Percentiles rank a stretch among this genome's conserved stretches.
Conservation (phyloP, 2,329 filamentous ascomycete genomes). For the Zasmidium angulare region DNA sequence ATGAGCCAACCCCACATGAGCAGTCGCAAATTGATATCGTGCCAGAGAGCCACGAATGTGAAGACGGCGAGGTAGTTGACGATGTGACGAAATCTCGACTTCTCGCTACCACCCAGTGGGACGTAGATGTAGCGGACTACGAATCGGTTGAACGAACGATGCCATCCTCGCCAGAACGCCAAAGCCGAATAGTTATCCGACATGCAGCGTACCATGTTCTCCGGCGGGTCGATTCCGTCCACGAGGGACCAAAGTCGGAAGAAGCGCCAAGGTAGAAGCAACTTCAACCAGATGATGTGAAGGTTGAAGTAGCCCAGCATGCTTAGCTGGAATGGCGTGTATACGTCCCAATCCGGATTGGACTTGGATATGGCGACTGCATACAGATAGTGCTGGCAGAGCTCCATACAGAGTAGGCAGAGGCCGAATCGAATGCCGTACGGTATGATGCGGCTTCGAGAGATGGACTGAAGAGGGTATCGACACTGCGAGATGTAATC, state of each 20-base stretch:
- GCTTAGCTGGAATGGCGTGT: constrained; percentile 82
- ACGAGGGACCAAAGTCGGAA: constrained; percentile 94
- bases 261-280: constrained; percentile 95
- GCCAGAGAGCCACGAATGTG: constrained; percentile 96
- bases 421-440: constrained; percentile 83
- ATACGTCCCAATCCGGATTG: constrained; percentile 74
- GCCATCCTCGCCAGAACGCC: constrained; percentile 95
- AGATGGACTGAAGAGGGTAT: constrained; percentile 71
- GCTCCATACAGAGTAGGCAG: constrained; percentile 82
- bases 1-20: constrained; percentile 97
- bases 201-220: constrained; percentile 98
- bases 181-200: constrained; percentile 90
- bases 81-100: constrained; percentile 59
- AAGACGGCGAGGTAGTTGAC: constrained; percentile 82
- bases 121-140: constrained; percentile 91
- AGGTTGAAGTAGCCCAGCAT: constrained; percentile 95
- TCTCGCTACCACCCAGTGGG: constrained; percentile 72
- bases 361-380: constrained; percentile 87
- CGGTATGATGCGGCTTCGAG: constrained; percentile 64
- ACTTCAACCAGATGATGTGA: constrained; percentile 95
- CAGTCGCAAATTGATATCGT: constrained; percentile 88
- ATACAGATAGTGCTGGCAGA: constrained; percentile 89
- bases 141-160: constrained; percentile 93
- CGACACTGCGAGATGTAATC: constrained; percentile 89
- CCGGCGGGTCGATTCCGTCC: constrained; percentile 89